phyloP scores from a whole-genome alignment of 371 early-diverging fungal genomes.

The Apophysomyces ossiformis region DNA sequence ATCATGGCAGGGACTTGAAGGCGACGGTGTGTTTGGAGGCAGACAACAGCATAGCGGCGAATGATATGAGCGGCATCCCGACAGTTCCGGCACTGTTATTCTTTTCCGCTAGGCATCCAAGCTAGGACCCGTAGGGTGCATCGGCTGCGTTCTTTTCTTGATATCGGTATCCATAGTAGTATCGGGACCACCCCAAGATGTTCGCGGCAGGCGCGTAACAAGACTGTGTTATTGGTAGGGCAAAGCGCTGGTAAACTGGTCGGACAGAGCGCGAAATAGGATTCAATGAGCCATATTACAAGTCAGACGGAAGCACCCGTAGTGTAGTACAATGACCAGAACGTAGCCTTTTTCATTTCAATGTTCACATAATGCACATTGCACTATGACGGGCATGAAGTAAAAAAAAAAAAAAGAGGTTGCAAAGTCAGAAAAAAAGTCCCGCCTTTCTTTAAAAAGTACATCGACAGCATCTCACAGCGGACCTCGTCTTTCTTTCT shows the following conservation, averaged over 20 bases:
- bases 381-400: too few species aligned
- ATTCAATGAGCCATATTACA: too few species aligned
- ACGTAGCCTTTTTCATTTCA: too few species aligned
- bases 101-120: not conserved
- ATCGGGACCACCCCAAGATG: not conserved
- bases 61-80: not conserved
- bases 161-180: not conserved
- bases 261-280: too few species aligned
- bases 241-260: too few species aligned
- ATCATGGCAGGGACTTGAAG: not conserved
- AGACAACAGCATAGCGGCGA: not conserved
- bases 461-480: not conserved
- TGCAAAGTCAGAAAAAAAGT: conserved; percentile 2
- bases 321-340: too few species aligned
- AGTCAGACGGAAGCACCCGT: too few species aligned
- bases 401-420: too few species aligned
- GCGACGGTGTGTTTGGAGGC: not conserved
- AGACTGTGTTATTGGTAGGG: too few species aligned
- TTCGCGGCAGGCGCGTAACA: too few species aligned
- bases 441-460: not conserved
- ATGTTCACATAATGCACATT: not conserved
- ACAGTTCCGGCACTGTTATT: not conserved
- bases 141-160: not conserved
- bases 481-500: not conserved
- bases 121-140: not conserved